Evolutionary conservation across 345 rosid genomes (phyloP), one percentile per base, ranked within the genome.

Genomic region (Rhodomyrtus tomentosa): DNA sequence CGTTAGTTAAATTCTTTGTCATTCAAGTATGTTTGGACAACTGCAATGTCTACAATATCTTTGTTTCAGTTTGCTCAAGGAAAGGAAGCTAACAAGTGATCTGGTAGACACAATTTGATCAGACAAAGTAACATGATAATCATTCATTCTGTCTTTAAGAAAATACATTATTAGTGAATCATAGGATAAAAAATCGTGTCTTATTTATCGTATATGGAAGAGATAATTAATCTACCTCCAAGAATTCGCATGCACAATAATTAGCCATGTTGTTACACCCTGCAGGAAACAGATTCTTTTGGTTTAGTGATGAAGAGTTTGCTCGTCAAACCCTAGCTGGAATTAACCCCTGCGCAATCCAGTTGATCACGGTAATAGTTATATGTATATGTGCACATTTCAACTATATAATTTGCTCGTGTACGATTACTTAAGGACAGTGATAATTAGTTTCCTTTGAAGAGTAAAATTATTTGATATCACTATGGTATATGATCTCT

Each of bases 261-360:
- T 72, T 15, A 27, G 80, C 73, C 4, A 0, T 5, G n/a, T 12
- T 45, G 36, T 38, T 82, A 81, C 50, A 20, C 11, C 45, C 53
- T 84, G 82, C 89, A 96, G 98, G 93, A 87, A 94, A 92, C 87
- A 90, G 84, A n/a, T n/a, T n/a, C n/a, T n/a, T n/a, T n/a, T n/a
- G n/a, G n/a, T n/a, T n/a, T n/a, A n/a, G n/a, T n/a, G 98, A 95
- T 55, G 98, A 93, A n/a, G 98, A 96, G 74, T 96, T 94, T 25
- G 92, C 89, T 55, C 91, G 98, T 7, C 94, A 96, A 84, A 90
- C 93, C 52, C 95, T 96, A 82, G 92, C 96, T 29, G 96, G 99
- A 58, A 91, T 96, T 51, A 96, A 96, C 52, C 98, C 99, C 13
- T 91, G 38, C 24, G 38, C 89, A 85, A 62, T 96, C 54, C 85